Evolutionary conservation across 352 stramenopile species (phyloP).

Genomic region (Pythium oligandrum): DNA sequence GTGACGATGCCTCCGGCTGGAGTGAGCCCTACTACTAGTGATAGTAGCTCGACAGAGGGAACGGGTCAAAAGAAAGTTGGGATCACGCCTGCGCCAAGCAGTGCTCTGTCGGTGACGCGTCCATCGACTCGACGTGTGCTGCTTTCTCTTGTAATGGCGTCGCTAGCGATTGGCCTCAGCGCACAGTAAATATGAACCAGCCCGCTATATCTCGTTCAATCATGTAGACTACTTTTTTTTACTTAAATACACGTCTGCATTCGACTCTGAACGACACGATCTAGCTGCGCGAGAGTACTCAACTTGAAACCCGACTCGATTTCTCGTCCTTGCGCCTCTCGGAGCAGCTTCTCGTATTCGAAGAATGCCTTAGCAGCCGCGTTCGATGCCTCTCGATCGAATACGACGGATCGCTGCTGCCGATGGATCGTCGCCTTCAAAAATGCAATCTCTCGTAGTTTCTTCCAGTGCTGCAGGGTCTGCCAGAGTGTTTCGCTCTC

Average conservation of each 20-base stretch:
- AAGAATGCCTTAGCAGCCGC: slow-evolving; percentile 11
- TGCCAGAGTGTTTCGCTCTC: slow-evolving; percentile 14
- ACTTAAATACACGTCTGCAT: neutral
- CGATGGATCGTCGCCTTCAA: slow-evolving; percentile 9
- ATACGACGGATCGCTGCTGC: neutral
- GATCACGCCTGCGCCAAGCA: too few species aligned
- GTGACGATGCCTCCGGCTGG: too few species aligned
- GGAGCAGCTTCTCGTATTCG: slow-evolving; percentile 10
- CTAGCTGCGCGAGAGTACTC: neutral
- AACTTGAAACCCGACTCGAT: neutral
- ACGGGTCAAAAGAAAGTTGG: too few species aligned
- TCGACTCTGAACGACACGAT: neutral
- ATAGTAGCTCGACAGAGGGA: too few species aligned
- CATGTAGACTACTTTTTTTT: neutral
- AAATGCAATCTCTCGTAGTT: slow-evolving; percentile 18
- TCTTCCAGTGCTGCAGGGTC: slow-evolving; percentile 11
- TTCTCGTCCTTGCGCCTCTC: neutral
- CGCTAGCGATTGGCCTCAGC: too few species aligned
- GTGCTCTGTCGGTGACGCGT: too few species aligned
- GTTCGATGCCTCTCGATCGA: neutral
- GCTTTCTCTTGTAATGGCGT: too few species aligned
- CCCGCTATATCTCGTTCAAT: neutral
- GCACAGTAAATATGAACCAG: too few species aligned
- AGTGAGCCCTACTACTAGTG: too few species aligned
- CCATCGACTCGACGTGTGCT: too few species aligned